Evolutionary conservation across 441 rosid genomes (phyloP).

Genomic region (Mallotus japonicus): DNA sequence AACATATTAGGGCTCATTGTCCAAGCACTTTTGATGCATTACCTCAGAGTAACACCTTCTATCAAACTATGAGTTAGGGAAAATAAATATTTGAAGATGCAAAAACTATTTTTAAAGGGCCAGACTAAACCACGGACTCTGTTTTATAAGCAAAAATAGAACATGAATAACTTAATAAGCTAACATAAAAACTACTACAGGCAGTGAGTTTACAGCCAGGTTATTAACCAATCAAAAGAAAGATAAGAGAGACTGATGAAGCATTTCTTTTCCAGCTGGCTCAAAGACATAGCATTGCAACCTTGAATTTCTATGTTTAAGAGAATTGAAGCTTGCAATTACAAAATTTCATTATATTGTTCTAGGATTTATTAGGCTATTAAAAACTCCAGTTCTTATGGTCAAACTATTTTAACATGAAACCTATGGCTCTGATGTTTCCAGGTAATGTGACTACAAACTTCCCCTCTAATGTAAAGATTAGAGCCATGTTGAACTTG

Average conservation of each 20-base stretch:
- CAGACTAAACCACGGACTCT: not conserved
- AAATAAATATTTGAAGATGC: not conserved
- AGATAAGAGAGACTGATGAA: not conserved
- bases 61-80: not conserved
- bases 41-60: not conserved
- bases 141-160: not conserved
- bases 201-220: not conserved
- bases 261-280: not conserved
- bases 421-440: not conserved
- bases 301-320: not conserved
- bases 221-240: not conserved
- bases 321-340: not conserved
- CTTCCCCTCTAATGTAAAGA: not conserved
- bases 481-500: not conserved
- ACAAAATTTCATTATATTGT: not conserved
- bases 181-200: not conserved
- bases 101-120: not conserved
- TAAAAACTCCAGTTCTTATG: not conserved
- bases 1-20: conserved; percentile 6
- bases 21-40: not conserved
- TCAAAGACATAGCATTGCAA: not conserved
- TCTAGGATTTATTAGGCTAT: not conserved
- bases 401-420: not conserved
- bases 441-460: not conserved
- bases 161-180: not conserved